Evolutionary conservation across 129 eudicot genomes (phyloP), one percentile per base, ranked within the genome.

Genomic region (Oenanthe sinensis): DNA sequence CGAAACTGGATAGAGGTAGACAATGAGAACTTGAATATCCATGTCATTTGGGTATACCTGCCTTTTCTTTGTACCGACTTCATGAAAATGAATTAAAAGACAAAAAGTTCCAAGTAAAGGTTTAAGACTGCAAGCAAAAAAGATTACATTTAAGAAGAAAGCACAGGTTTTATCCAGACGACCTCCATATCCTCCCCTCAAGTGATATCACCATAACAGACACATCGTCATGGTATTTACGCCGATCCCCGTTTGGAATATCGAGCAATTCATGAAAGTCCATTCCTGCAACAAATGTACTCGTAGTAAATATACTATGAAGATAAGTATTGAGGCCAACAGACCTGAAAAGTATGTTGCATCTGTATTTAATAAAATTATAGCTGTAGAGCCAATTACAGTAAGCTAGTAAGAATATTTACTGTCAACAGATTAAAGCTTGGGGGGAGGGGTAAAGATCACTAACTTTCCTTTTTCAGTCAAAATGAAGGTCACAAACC

Each of bases 201-300:
- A 93, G 88, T n/a, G 98, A 93, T 62, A 93, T 82, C 75, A 93
- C 91, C 91, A 91, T 93, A 52, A 91, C 91, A 19, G 98, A 86
- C 39, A 93, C 98, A 83, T 93, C 98, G 62, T 93, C 98, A 70
- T 93, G 98, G 87, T 93, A 93, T 83, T 87, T 93, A 76, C 98
- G 82, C 0, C 98, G 87, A 75, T 93, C 98, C 10, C 98, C 98
- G 79, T 88, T 91, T 22, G 97, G 97, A 72, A 93, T 89, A 75
- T 91, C 98, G 76, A 93, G 85, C 88, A 93, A 80, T 58, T 93
- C 95, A 83, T 89, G 96, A 26, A 93, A 91, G 83, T 91, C 93
- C 98, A 93, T 90, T 72, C 98, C 98, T 93, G 81, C 79, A 81
- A 22, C 40, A 74, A 44, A 46, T 28, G 22, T n/a, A n/a, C n/a